phyloP scores from a whole-genome alignment of 2,329 filamentous ascomycete species.

The Ascosphaera apis region DNA sequence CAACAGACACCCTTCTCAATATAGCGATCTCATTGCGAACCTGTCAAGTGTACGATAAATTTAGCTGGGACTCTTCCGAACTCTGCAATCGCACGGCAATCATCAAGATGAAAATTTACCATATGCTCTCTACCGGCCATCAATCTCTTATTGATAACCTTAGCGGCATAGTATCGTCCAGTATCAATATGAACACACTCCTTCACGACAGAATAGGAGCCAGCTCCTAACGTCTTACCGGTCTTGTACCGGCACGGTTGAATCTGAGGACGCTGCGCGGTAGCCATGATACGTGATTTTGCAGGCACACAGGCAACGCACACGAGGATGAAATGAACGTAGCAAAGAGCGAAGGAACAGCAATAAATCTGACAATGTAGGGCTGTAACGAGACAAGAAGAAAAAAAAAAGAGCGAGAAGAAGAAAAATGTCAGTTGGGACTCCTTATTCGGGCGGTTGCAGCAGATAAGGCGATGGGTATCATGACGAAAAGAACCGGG shows the following conservation, averaged over 20 bases:
- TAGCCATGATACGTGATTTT: slow-evolving; percentile 3
- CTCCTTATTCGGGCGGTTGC: background rate
- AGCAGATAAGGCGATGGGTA: background rate
- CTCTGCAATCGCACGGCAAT: slow-evolving; percentile 1
- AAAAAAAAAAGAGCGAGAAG: background rate
- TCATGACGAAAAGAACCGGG: background rate
- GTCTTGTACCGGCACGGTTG: slow-evolving; percentile 98
- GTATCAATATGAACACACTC: slow-evolving; percentile 98
- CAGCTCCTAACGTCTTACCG: slow-evolving; percentile 87
- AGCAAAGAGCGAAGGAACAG: slow-evolving; percentile 9
- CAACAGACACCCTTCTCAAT: slow-evolving; percentile 95
- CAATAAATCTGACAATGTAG: too few relatives aligned
- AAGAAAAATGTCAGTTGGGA: background rate
- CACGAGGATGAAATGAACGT: background rate
- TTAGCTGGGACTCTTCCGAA: slow-evolving; percentile 3
- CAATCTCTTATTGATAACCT: slow-evolving; percentile 95
- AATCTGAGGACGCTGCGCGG: slow-evolving; percentile 35
- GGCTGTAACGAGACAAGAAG: background rate
- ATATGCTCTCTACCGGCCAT: slow-evolving; percentile 98
- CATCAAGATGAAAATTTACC: slow-evolving; percentile 31
- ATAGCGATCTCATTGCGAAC: slow-evolving; percentile 96
- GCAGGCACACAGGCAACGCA: background rate
- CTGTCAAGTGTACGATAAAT: too few relatives aligned
- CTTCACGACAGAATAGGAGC: slow-evolving; percentile 95
- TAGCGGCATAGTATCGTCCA: slow-evolving; percentile 91